phyloP scores from a whole-genome alignment of 2,329 filamentous ascomycete genomes.

The Exophiala oligosperma region DNA sequence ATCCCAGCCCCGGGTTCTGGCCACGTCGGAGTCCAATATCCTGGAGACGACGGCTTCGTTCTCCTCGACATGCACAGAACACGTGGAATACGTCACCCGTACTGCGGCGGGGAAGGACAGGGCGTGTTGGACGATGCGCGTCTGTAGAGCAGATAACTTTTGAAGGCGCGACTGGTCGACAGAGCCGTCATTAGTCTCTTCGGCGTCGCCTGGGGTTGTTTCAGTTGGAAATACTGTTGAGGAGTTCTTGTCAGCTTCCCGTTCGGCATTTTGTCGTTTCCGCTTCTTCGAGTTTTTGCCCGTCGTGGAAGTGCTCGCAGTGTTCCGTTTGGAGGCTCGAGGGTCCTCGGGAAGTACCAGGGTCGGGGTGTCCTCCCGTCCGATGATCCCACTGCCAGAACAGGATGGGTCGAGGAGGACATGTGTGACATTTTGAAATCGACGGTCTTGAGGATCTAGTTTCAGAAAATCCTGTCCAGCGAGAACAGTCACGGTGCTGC shows the following conservation, averaged over 20 bases:
- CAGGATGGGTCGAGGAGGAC: constrained; percentile 91
- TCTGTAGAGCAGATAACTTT: constrained; percentile 78
- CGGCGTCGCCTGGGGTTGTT: constrained; percentile 35
- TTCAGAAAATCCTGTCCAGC: constrained; percentile 79
- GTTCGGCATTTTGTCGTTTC: neutral
- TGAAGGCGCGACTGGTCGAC: constrained; percentile 63
- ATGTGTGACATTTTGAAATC: constrained; percentile 71
- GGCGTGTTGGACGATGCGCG: constrained; percentile 78
- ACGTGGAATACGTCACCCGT: constrained; percentile 89
- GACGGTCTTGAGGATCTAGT: constrained; percentile 62
- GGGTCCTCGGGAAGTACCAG: constrained; percentile 58
- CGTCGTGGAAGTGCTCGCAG: constrained; percentile 35
- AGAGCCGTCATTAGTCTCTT: constrained; percentile 44
- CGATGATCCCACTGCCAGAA: constrained; percentile 91
- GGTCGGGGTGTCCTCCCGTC: constrained; percentile 74
- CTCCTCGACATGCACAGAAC: constrained; percentile 81
- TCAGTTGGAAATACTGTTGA: neutral
- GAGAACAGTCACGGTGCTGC: constrained; percentile 63
- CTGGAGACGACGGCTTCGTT: constrained; percentile 82
- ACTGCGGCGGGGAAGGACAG: constrained; percentile 74
- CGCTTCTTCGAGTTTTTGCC: constrained; percentile 21
- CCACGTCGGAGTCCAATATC: constrained; percentile 68
- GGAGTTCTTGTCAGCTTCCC: no score
- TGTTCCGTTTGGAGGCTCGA: constrained; percentile 29
- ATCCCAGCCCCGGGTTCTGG: constrained; percentile 70